These are phyloP conservation scores for Pontederia paniculata DNA, from an alignment of 176 grass and related monocot genomes.

Conservation along the genomic window DNA sequence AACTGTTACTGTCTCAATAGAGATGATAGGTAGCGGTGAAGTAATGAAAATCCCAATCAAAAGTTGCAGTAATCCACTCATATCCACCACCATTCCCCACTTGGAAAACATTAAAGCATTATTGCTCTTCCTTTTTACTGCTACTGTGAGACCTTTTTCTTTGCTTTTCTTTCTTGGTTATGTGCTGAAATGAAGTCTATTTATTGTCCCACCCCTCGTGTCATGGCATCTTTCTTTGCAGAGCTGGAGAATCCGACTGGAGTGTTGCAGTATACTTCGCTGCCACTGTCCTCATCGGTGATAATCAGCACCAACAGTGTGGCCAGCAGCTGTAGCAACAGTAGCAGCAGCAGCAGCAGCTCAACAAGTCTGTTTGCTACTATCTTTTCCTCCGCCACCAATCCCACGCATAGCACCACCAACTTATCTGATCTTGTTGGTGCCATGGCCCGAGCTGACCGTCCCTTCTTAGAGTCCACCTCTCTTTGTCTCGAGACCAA, in stretches of 20 bases:
- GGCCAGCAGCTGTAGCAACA: constrained; percentile 17
- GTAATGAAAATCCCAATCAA: neutral
- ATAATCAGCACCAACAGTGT: constrained; percentile 1
- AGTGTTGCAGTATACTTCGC: constrained; percentile 13
- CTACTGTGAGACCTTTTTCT: neutral
- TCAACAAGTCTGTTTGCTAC: constrained; percentile 49
- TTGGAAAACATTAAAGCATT: constrained; percentile 4
- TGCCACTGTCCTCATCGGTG: constrained; percentile 1
- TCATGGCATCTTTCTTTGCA: constrained; percentile 30
- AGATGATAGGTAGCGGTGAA: neutral
- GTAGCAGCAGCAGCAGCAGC: constrained; percentile 18
- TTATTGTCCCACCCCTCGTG: constrained; percentile 8
- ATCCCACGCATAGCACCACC: constrained; percentile 20
- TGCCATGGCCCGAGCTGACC: constrained; percentile 10
- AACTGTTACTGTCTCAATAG: neutral
- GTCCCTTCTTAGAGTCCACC: constrained; percentile 24
- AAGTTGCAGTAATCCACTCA: constrained; percentile 8
- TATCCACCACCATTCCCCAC: neutral
- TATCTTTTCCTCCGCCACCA: constrained; percentile 49
- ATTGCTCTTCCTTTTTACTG: constrained; percentile 17
- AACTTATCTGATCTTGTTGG: constrained; percentile 20
- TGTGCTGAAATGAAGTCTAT: neutral
- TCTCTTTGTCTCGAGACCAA: constrained; percentile 58
- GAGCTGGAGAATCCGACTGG: constrained; percentile 31
- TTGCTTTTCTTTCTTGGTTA: constrained; percentile 3